phyloP scores from a whole-genome alignment of 2,329 filamentous ascomycete species.

The Venturia effusa region DNA sequence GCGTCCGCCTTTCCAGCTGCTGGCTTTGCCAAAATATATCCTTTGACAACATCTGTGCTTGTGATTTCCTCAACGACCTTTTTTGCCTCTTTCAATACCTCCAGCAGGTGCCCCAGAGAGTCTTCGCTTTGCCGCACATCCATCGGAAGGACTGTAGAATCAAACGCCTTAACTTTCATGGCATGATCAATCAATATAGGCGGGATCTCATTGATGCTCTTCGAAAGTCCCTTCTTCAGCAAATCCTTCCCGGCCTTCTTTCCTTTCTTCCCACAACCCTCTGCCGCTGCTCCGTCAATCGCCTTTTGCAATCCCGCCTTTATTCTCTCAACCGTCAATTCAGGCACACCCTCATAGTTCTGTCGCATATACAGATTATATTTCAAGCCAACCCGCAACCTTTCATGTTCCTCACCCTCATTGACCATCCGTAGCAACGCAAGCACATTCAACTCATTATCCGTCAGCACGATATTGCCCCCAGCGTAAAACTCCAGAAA shows the following conservation, averaged over 20 bases:
- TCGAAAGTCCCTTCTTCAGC: slow-evolving; percentile 67
- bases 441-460: slow-evolving; percentile 71
- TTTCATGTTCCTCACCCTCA: slow-evolving; percentile 74
- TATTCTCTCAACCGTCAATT: slow-evolving; percentile 63
- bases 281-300: slow-evolving; percentile 42
- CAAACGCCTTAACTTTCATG: slow-evolving; percentile 58
- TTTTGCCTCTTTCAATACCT: slow-evolving; percentile 59
- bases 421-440: slow-evolving; percentile 69
- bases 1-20: slow-evolving; percentile 17
- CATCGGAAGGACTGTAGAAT: slow-evolving; percentile 55
- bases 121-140: slow-evolving; percentile 57
- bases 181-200: slow-evolving; percentile 82
- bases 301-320: slow-evolving; percentile 57
- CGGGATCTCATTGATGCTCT: slow-evolving; percentile 79
- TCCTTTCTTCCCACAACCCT: slow-evolving; percentile 51
- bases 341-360: slow-evolving; percentile 67
- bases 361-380: slow-evolving; percentile 77
- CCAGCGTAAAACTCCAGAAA: slow-evolving; percentile 95
- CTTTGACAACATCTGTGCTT: slow-evolving; percentile 53
- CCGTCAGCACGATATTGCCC: slow-evolving; percentile 89
- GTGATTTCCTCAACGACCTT: slow-evolving; percentile 60
- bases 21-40: slow-evolving; percentile 76
- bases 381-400: slow-evolving; percentile 62
- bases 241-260: slow-evolving; percentile 64
- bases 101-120: slow-evolving; percentile 55